Conservation (phyloP, 176 grass and related monocot species). For the Carex cristatella region DNA sequence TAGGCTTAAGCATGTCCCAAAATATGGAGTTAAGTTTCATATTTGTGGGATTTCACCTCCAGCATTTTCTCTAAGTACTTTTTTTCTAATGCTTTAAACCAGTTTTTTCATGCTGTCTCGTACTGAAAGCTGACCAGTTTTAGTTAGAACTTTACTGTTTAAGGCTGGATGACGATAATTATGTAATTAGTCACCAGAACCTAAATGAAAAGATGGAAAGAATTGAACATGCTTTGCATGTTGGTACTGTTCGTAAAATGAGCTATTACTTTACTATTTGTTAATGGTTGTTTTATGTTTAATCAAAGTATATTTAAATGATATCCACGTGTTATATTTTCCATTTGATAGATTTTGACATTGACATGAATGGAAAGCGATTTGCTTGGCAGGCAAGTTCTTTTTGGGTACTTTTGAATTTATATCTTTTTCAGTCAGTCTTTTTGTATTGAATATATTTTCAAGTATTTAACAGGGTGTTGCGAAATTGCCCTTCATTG, state of each 20-base stretch:
- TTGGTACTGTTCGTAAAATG: not conserved
- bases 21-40: not conserved
- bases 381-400: constrained; percentile 93
- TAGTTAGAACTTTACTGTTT: not conserved
- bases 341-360: constrained; percentile 68
- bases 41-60: not conserved
- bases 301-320: not conserved
- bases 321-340: constrained; percentile 26
- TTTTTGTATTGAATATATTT: constrained; percentile 26
- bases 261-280: not conserved
- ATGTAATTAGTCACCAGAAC: not conserved
- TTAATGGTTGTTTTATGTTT: not conserved
- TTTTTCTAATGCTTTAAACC: not conserved
- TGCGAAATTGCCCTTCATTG: constrained; percentile 96
- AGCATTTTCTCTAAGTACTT: not conserved
- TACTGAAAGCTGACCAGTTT: not conserved
- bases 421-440: not conserved
- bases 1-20: not conserved
- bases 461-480: constrained; percentile 50
- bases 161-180: not conserved
- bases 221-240: not conserved
- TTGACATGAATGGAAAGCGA: constrained; percentile 99
- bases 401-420: not conserved
- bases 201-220: not conserved
- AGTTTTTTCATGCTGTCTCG: not conserved